Evolutionary conservation across 1,284 basidiomycete species (phyloP).

Genomic region (Calocybe gambosa): DNA sequence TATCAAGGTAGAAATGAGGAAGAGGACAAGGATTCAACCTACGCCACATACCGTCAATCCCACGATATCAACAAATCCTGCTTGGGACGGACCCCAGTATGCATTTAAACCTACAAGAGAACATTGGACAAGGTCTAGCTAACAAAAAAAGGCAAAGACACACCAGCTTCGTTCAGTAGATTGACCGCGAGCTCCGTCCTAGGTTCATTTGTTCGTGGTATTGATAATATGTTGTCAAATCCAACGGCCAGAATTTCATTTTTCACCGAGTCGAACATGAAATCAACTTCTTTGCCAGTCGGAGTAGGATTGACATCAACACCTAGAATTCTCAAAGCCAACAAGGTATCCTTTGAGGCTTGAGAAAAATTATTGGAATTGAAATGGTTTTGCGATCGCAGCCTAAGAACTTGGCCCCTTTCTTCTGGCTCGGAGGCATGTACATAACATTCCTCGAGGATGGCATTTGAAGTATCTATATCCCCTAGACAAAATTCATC

Average conservation of each 20-base stretch:
- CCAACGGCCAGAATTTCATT: constrained; percentile 63
- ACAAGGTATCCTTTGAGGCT: constrained; percentile 52
- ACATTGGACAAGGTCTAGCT: background rate
- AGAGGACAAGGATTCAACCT: background rate
- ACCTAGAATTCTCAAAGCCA: constrained; percentile 56
- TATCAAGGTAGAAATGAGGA: constrained; percentile 18
- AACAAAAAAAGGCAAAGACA: constrained; percentile 13
- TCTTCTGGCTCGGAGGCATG: constrained; percentile 46
- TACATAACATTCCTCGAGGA: constrained; percentile 46
- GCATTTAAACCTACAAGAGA: constrained; percentile 49
- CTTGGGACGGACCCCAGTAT: constrained; percentile 56
- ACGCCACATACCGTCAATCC: constrained; percentile 50
- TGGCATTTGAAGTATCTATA: constrained; percentile 41
- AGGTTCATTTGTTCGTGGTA: constrained; percentile 53
- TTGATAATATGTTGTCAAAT: constrained; percentile 57
- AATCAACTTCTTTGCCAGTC: constrained; percentile 46
- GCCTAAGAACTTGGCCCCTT: constrained; percentile 48
- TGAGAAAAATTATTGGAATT: constrained; percentile 47
- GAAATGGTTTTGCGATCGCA: constrained; percentile 59
- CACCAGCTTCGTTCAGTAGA: constrained; percentile 62
- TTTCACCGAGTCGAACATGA: constrained; percentile 62
- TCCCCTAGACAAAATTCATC: constrained; percentile 34
- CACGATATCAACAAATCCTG: constrained; percentile 54
- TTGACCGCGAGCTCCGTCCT: constrained; percentile 56
- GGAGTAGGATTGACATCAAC: constrained; percentile 52